A percentile compares a stretch with the other conserved stretches of the same genome.
These are phyloP conservation scores for Alternaria alternata DNA, from an alignment of 2,329 filamentous ascomycete species.

Conservation along the genomic window DNA sequence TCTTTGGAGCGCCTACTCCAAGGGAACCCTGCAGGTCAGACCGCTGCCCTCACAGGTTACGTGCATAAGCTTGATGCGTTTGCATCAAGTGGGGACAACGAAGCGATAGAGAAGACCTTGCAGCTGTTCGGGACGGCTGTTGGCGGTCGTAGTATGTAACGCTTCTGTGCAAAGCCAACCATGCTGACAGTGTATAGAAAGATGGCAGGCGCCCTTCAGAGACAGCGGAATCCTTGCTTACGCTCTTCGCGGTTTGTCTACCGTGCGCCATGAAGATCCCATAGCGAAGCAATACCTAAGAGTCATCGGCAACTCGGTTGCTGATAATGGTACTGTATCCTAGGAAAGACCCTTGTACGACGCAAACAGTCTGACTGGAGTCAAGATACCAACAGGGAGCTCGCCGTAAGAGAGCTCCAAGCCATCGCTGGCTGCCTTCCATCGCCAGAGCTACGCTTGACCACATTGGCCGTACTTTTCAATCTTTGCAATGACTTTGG, in stretches of 20 bases:
- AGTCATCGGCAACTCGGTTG: constrained; percentile 50
- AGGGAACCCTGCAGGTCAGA: constrained; percentile 23
- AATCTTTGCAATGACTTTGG: constrained; percentile 56
- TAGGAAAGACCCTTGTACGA: not conserved
- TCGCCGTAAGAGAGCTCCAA: constrained; percentile 34
- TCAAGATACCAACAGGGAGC: constrained; percentile 45
- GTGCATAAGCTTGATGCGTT: constrained; percentile 25
- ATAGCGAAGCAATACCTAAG: constrained; percentile 47
- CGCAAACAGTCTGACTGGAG: constrained; percentile 25
- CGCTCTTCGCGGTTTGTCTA: constrained; percentile 37
- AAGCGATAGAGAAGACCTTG: constrained; percentile 26
- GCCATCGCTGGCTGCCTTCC: constrained; percentile 39
- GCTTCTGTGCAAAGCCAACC: not conserved
- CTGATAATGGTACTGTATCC: constrained; percentile 43
- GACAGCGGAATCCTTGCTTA: constrained; percentile 40
- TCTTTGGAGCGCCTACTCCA: constrained; percentile 28
- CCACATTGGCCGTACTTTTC: constrained; percentile 52
- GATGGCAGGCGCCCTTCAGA: constrained; percentile 41
- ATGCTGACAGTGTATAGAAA: constrained; percentile 40
- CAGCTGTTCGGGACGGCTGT: constrained; percentile 45
- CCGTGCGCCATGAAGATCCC: constrained; percentile 21
- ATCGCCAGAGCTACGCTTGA: constrained; percentile 32
- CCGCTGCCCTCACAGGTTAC: constrained; percentile 25
- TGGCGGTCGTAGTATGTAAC: constrained; percentile 39
- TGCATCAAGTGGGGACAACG: constrained; percentile 13